A percentile compares a stretch with the other conserved stretches of the same genome.
These are phyloP conservation scores for Pneumocystis jirovecii DNA, from an alignment of 1,139 yeast genomes.

Conservation along the genomic window DNA sequence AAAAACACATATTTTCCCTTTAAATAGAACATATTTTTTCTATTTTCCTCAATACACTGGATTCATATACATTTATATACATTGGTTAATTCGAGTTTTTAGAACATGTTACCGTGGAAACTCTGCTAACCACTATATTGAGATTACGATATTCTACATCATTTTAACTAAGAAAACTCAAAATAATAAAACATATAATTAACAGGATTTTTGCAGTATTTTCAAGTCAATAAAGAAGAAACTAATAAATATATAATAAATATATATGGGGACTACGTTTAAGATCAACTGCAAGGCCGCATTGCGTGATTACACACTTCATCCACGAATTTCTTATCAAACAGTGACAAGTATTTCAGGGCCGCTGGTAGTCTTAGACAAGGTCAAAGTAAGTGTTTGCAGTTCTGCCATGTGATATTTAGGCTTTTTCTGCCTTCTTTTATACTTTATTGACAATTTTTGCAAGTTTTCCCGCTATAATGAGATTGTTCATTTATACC, in stretches of 20 bases:
- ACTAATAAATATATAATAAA: background rate
- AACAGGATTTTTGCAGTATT: no score
- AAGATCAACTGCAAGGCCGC: background rate
- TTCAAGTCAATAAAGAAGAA: no score
- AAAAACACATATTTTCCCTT: no score
- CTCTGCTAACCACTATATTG: no score
- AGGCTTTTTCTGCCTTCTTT: background rate
- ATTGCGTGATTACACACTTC: background rate
- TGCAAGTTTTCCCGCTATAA: slow-evolving; percentile 68
- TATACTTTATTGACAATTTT: background rate
- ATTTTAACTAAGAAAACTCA: no score
- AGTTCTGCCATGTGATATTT: background rate
- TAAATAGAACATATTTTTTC: no score
- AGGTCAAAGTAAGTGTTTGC: slow-evolving; percentile 41
- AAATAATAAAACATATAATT: no score
- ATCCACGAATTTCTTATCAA: background rate
- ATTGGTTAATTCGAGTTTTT: no score
- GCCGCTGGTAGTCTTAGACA: slow-evolving; percentile 88
- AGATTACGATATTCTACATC: no score
- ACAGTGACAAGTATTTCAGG: slow-evolving; percentile 35
- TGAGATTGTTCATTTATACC: slow-evolving; percentile 88
- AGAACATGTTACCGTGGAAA: no score
- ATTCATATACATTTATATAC: no score
- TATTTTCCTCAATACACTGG: no score
- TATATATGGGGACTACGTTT: background rate